Percentiles rank a stretch among this genome's conserved stretches.
phyloP scores from a whole-genome alignment of 2,329 filamentous ascomycete species.

The Diaporthe sp. region DNA sequence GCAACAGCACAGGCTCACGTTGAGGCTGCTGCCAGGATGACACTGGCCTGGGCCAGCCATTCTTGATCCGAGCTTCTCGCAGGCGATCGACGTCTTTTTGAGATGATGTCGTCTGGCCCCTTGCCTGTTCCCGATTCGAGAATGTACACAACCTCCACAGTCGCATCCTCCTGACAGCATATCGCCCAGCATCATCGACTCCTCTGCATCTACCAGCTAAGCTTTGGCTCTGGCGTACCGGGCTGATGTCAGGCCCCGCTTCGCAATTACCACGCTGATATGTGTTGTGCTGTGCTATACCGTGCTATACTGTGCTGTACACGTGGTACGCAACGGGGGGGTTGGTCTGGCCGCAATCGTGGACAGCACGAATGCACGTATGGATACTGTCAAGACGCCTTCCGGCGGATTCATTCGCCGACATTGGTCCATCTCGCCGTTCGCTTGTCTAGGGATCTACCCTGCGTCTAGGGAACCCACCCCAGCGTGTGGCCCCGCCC shows the following conservation, averaged over 20 bases:
- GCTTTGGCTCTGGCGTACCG: constrained; percentile 19
- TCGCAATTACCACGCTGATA: neutral
- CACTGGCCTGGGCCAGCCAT: constrained; percentile 15
- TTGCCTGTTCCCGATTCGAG: constrained; percentile 20
- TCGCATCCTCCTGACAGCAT: constrained; percentile 7
- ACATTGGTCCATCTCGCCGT: constrained; percentile 33
- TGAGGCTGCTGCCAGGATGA: constrained; percentile 15
- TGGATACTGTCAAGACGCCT: constrained; percentile 7
- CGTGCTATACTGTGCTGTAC: neutral
- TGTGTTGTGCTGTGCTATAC: neutral
- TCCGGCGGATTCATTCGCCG: constrained; percentile 24
- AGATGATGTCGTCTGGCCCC: constrained; percentile 25
- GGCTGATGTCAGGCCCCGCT: neutral
- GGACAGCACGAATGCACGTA: neutral
- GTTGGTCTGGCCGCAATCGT: constrained; percentile 1
- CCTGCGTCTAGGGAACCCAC: constrained; percentile 36
- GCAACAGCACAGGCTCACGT: constrained; percentile 13
- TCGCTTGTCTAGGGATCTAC: constrained; percentile 38
- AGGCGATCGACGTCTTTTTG: constrained; percentile 31
- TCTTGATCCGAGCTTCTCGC: constrained; percentile 35
- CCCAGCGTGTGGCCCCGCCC: constrained; percentile 32
- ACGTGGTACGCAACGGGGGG: neutral
- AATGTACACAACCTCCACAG: neutral
- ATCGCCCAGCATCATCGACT: neutral
- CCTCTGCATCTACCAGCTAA: constrained; percentile 10